These are phyloP conservation scores for Boletellus ananas DNA, from an alignment of 768 basidiomycete genomes.

Conservation along the genomic window DNA sequence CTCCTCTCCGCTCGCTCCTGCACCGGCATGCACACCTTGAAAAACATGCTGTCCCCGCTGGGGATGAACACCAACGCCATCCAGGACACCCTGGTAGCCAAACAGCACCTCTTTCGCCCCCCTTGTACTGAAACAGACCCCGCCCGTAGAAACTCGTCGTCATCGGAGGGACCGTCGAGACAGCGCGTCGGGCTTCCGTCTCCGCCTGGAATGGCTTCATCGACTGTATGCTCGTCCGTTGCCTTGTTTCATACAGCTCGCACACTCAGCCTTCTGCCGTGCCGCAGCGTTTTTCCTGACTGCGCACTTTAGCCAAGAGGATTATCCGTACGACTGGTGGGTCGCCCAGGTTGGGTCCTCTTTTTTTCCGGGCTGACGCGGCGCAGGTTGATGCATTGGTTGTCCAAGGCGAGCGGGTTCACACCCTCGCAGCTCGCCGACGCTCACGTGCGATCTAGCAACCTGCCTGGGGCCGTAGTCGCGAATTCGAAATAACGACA, in stretches of 20 bases:
- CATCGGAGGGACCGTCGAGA: conserved; percentile 86
- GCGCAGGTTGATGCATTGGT: conserved; percentile 82
- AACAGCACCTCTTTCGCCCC: not conserved
- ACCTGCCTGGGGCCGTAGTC: conserved; percentile 85
- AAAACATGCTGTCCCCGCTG: conserved; percentile 67
- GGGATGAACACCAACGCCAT: conserved; percentile 64
- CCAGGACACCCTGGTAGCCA: conserved; percentile 72
- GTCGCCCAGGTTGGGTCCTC: not conserved
- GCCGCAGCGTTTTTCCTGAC: conserved; percentile 79
- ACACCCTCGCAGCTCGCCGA: conserved; percentile 1
- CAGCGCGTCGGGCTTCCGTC: conserved; percentile 72
- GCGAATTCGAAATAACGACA: conserved; percentile 88
- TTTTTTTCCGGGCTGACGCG: conserved; percentile 4
- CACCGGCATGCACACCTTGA: conserved; percentile 61
- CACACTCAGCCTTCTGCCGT: conserved; percentile 6
- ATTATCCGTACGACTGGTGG: conserved; percentile 84
- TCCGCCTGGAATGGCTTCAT: conserved; percentile 90
- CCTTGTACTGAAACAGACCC: not conserved
- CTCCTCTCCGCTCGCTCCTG: conserved; percentile 33
- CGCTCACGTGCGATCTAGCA: conserved; percentile 48
- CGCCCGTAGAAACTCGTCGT: conserved; percentile 75
- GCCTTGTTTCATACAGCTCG: not conserved
- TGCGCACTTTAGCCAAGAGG: conserved; percentile 84
- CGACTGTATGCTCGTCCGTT: conserved; percentile 51
- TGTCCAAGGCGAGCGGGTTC: conserved; percentile 57